Evolutionary conservation across 2,329 filamentous ascomycete genomes (phyloP).

Genomic region (Colletotrichum agaves): DNA sequence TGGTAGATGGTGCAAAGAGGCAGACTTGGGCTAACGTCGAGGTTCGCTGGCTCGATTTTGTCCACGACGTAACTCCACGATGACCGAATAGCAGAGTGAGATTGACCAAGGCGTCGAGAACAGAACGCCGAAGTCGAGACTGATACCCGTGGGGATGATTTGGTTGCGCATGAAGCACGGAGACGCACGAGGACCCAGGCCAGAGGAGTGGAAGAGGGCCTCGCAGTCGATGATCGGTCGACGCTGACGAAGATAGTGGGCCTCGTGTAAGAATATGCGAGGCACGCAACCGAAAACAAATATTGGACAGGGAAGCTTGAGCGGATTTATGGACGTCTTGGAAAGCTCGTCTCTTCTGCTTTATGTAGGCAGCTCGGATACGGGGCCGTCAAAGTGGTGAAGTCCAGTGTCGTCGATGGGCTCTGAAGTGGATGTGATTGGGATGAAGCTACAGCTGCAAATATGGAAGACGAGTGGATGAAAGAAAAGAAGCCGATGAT

Average conservation of each 20-base stretch:
- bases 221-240: neutral
- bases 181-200: conserved; percentile 23
- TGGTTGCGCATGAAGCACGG: conserved; percentile 16
- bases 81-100: neutral
- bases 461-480: neutral
- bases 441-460: neutral
- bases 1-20: neutral
- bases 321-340: neutral
- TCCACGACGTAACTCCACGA: neutral
- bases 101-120: neutral
- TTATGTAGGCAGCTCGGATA: neutral
- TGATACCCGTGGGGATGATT: conserved; percentile 1
- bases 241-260: conserved; percentile 6
- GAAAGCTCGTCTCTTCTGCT: neutral
- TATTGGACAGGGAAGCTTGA: conserved; percentile 8
- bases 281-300: conserved; percentile 11
- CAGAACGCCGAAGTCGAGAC: neutral
- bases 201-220: conserved; percentile 11
- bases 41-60: too few relatives aligned
- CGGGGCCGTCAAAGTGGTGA: neutral
- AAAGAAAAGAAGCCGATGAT: neutral
- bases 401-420: neutral
- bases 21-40: too few relatives aligned
- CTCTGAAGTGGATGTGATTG: neutral
- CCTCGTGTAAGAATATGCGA: conserved; percentile 13